phyloP scores from a whole-genome alignment of 345 rosid genomes.

The Eucalyptus caleyi region DNA sequence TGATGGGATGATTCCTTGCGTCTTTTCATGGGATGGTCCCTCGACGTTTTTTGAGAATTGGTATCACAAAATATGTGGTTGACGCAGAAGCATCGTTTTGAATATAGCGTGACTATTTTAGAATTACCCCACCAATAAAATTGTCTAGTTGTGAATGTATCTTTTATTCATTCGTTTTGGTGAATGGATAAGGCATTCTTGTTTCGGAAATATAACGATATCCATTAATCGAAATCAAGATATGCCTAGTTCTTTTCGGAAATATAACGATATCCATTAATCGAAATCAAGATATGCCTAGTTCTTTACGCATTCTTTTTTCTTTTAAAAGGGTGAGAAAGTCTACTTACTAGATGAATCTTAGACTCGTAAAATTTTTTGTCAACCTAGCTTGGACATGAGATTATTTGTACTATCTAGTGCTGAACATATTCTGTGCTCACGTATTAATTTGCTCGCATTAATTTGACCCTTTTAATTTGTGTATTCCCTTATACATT shows the following conservation, averaged over 20 bases:
- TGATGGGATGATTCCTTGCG: background rate
- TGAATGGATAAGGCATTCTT: background rate
- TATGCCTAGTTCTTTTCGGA: background rate
- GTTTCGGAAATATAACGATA: background rate
- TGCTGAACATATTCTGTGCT: too few species aligned
- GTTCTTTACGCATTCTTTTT: background rate
- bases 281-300: background rate
- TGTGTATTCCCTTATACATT: background rate
- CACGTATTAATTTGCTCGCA: background rate
- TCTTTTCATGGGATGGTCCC: background rate
- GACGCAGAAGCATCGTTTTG: background rate
- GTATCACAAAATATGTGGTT: background rate
- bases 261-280: background rate
- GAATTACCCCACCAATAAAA: background rate
- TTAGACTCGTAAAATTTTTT: background rate
- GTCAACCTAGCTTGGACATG: background rate
- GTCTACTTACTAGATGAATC: background rate
- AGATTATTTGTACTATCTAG: background rate
- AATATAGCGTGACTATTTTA: background rate
- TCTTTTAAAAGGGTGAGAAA: background rate
- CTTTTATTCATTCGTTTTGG: background rate
- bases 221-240: background rate
- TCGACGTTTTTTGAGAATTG: background rate
- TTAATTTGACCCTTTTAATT: background rate
- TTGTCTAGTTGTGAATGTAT: background rate